Evolutionary conservation across 768 basidiomycete species (phyloP), one percentile per base, ranked within the genome.

Genomic region (Kwoniella dendrophila): DNA sequence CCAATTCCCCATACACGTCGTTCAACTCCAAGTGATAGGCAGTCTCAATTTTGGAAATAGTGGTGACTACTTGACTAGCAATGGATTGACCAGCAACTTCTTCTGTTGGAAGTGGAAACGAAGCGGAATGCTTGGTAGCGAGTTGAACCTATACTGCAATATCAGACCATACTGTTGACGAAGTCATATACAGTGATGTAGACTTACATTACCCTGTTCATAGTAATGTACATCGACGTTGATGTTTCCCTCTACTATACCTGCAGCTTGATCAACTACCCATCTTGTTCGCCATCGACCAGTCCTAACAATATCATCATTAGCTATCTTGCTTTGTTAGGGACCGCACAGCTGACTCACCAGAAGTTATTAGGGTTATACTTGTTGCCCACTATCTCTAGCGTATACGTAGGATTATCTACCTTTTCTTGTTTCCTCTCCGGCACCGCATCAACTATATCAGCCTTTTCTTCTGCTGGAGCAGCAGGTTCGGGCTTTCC

Each of bases 281-380:
- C 96, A 98, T 67, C 88, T 84, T 5, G 92, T 93, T 38, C 94
- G 85, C 95, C 95, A 98, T 75, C 93, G 83, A 33, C 95, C 95
- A 29, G 93, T 89, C 93, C 94, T 95, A 56, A 7, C 3, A 16
- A 16, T 4, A 0, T 5, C 33, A 24, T 63, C 58, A 66, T n/a
- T n/a, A n/a, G n/a, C n/a, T n/a, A n/a, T n/a, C n/a, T n/a, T n/a
- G 58, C 45, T 57, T 26, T 3, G 4, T 24, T 33, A 44, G 2
- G 18, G 24, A 30, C 40, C 18, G 20, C 18, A 14, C 8, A 38
- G 16, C 41, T 50, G 38, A 43, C 83, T 53, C 58, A 93, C 95
- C 95, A 98, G 81, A 85, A 97, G 78, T 97, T 97, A 22, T 85
- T 80, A 0, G 91, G 89, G 74, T 95, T 97, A 80, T 97, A 97